Evolutionary conservation across 768 basidiomycete genomes (phyloP).

Genomic region (Auricularia sp.): DNA sequence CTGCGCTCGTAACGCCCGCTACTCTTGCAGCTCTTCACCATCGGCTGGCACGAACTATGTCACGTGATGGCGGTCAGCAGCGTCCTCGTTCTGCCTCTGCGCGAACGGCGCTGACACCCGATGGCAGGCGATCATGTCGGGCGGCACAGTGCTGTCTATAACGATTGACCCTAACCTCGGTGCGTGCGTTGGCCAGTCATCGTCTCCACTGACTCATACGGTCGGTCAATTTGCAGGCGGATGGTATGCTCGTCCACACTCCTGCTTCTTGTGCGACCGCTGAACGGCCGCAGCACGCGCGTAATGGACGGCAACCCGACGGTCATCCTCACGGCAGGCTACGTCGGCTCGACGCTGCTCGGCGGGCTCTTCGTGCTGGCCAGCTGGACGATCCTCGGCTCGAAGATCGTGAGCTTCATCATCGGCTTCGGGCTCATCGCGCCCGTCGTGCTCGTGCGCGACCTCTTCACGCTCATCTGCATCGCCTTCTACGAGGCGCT

Average conservation of each 20-base stretch:
- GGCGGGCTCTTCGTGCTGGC: slow-evolving; percentile 77
- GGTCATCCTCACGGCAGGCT: slow-evolving; percentile 63
- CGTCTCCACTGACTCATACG: slow-evolving; percentile 40
- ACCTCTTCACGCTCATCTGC: slow-evolving; percentile 23
- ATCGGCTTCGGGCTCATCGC: slow-evolving; percentile 79
- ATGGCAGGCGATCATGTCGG: slow-evolving; percentile 64
- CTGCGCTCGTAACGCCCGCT: neutral
- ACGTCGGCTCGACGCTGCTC: slow-evolving; percentile 71
- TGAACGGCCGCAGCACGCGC: slow-evolving; percentile 1
- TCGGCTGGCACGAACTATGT: slow-evolving; percentile 83
- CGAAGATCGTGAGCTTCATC: slow-evolving; percentile 84
- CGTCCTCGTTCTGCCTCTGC: neutral
- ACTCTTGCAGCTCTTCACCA: slow-evolving; percentile 49
- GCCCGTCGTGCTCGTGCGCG: slow-evolving; percentile 76
- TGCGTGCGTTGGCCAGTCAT: slow-evolving; percentile 44
- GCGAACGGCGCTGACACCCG: neutral
- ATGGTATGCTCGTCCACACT: neutral
- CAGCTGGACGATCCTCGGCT: slow-evolving; percentile 81
- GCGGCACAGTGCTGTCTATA: slow-evolving; percentile 67
- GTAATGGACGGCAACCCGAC: slow-evolving; percentile 69
- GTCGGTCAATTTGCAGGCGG: slow-evolving; percentile 51
- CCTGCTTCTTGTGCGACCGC: neutral
- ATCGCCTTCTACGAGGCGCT: slow-evolving; percentile 66
- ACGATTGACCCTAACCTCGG: slow-evolving; percentile 80
- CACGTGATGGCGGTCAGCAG: slow-evolving; percentile 63